These are phyloP conservation scores for Thelephora ganbajun DNA, from an alignment of 768 basidiomycete genomes.

Conservation along the genomic window DNA sequence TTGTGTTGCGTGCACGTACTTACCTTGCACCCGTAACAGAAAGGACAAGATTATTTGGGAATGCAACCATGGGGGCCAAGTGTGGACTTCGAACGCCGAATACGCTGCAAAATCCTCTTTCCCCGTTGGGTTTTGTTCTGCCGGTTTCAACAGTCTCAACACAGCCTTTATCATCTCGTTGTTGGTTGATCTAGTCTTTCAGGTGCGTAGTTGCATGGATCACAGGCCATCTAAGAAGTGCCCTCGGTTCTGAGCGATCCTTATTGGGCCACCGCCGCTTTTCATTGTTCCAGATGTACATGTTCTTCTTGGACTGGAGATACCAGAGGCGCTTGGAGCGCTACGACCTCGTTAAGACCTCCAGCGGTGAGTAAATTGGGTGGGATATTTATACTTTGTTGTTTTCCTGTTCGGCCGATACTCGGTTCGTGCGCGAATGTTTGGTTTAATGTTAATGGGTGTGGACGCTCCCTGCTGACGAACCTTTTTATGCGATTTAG, in stretches of 20 bases:
- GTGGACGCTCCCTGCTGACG: too few relatives aligned
- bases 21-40: constrained; percentile 19
- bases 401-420: not conserved
- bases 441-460: not conserved
- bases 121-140: constrained; percentile 41
- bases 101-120: constrained; percentile 28
- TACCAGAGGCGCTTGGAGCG: constrained; percentile 58
- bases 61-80: constrained; percentile 55
- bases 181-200: constrained; percentile 50
- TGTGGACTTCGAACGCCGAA: constrained; percentile 35
- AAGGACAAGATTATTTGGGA: constrained; percentile 61
- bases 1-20: constrained; percentile 2
- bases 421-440: not conserved
- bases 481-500: too few relatives aligned
- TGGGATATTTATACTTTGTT: not conserved
- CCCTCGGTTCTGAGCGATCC: constrained; percentile 15
- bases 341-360: constrained; percentile 51
- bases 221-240: constrained; percentile 6
- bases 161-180: constrained; percentile 52
- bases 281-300: constrained; percentile 40
- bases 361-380: constrained; percentile 31
- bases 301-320: constrained; percentile 66
- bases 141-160: constrained; percentile 47
- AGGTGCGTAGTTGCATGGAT: constrained; percentile 28
- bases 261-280: constrained; percentile 3